Evolutionary conservation across 305 asterid species (phyloP).

Genomic region (Fraxinus ornus): DNA sequence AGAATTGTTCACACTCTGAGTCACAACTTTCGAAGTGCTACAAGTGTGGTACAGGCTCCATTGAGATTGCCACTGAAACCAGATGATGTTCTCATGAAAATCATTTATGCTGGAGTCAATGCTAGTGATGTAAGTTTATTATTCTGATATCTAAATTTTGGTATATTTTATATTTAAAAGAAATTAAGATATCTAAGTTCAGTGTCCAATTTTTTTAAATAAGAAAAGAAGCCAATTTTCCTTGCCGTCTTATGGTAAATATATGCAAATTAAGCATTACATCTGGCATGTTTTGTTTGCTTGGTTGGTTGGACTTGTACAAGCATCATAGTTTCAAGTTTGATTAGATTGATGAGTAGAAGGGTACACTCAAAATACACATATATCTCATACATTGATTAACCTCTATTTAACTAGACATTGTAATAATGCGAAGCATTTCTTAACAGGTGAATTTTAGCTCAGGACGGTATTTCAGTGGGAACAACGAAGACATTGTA

Average conservation of each 20-base stretch:
- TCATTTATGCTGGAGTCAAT: constrained; percentile 95
- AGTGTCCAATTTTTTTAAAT: not conserved
- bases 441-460: constrained; percentile 85
- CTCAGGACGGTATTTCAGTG: constrained; percentile 88
- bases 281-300: not conserved
- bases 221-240: not conserved
- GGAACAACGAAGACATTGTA: constrained; percentile 52
- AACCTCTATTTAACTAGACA: constrained; percentile 3
- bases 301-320: constrained; percentile 21
- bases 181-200: constrained; percentile 3
- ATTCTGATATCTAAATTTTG: constrained; percentile 2
- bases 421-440: constrained; percentile 24
- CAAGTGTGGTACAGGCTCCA: constrained; percentile 57
- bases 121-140: constrained; percentile 90
- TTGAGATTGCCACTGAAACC: constrained; percentile 72
- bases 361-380: not conserved
- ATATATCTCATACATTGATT: not conserved
- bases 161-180: constrained; percentile 11
- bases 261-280: not conserved
- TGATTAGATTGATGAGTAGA: not conserved
- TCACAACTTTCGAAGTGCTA: constrained; percentile 82
- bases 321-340: constrained; percentile 14
- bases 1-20: constrained; percentile 87
- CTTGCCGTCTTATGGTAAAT: not conserved
- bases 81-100: constrained; percentile 73